Percentiles rank a stretch among this genome's conserved stretches.
These are phyloP conservation scores for Mortierella hygrophila DNA, from an alignment of 192 early-diverging fungal genomes.

Conservation along the genomic window DNA sequence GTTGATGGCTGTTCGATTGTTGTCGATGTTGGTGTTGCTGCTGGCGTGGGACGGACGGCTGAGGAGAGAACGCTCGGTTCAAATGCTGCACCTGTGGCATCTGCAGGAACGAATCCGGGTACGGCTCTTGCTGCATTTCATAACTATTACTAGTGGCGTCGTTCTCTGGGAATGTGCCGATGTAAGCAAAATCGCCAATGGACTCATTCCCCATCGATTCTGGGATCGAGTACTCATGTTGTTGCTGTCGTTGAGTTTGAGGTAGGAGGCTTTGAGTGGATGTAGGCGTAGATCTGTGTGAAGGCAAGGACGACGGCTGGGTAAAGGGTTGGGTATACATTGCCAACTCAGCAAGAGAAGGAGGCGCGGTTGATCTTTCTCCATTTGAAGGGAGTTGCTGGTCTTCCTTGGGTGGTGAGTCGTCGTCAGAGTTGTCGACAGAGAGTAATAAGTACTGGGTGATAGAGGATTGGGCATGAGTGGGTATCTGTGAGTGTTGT, in stretches of 20 bases:
- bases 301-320: neutral
- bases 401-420: neutral
- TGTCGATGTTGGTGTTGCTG: too few species aligned
- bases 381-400: neutral
- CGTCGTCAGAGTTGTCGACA: neutral
- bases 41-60: neutral
- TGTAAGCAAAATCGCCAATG: neutral
- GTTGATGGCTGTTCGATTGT: too few species aligned
- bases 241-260: neutral
- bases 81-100: neutral
- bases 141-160: neutral
- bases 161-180: neutral
- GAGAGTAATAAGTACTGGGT: neutral
- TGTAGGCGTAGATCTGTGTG: neutral
- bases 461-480: neutral
- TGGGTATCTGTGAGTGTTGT: neutral
- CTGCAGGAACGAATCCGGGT: neutral
- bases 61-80: neutral
- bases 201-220: neutral
- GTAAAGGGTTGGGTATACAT: neutral
- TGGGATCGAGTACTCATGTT: neutral
- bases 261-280: neutral
- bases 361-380: neutral
- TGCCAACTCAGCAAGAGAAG: neutral
- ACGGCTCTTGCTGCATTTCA: neutral